Evolutionary conservation across 192 early-diverging fungal species (phyloP).

Genomic region (Podila verticillata): DNA sequence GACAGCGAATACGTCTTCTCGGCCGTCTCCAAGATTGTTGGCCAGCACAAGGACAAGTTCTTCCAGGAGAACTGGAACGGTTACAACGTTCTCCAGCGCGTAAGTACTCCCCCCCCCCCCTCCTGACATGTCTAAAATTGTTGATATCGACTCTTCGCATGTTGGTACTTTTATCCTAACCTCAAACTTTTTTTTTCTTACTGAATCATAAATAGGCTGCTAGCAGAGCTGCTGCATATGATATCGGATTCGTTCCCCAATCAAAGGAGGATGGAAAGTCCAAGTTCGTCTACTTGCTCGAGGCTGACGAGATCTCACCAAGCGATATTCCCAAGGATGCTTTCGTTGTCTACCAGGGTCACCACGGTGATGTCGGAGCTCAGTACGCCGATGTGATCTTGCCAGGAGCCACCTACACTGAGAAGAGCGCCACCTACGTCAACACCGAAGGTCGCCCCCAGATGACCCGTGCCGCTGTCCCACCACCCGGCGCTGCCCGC

Average conservation of each 20-base stretch:
- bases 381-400: conserved; percentile 95
- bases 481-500: conserved; percentile 87
- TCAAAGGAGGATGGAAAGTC: conserved; percentile 50
- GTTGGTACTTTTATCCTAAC: conserved; percentile 10
- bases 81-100: conserved; percentile 91
- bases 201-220: conserved; percentile 67
- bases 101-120: conserved; percentile 43
- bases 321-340: conserved; percentile 85
- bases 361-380: conserved; percentile 97
- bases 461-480: conserved; percentile 91
- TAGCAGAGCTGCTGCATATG: conserved; percentile 86
- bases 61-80: conserved; percentile 87
- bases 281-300: conserved; percentile 91
- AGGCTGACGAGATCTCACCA: conserved; percentile 86
- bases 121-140: background rate
- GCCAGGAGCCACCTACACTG: conserved; percentile 95
- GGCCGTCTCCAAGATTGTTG: conserved; percentile 78
- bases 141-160: background rate
- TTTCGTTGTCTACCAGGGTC: conserved; percentile 99
- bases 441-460: conserved; percentile 98
- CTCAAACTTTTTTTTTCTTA: background rate
- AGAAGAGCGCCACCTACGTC: conserved; percentile 94
- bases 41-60: conserved; percentile 72
- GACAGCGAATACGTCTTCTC: conserved; percentile 80
- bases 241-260: conserved; percentile 86